Conservation (phyloP, 2,329 filamentous ascomycete genomes). For the Dactylellina haptotyla region DNA sequence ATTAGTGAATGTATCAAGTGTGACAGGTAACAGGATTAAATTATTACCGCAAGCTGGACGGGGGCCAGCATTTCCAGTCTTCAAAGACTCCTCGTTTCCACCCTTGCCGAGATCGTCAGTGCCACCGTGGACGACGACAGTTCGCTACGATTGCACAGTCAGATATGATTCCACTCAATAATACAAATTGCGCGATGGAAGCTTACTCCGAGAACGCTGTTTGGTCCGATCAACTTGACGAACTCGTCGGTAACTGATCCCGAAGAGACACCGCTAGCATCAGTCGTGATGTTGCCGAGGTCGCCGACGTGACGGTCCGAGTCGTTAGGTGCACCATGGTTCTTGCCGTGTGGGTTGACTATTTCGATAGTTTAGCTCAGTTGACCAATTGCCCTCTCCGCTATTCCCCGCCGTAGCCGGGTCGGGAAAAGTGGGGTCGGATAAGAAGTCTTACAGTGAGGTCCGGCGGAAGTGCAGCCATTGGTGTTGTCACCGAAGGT, state of each 20-base stretch:
- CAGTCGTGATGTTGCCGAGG: constrained; percentile 95
- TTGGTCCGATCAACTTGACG: constrained; percentile 93
- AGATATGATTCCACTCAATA: constrained; percentile 22
- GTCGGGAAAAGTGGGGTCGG: not conserved
- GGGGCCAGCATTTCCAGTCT: constrained; percentile 93
- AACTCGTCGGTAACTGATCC: constrained; percentile 81
- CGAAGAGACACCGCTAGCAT: constrained; percentile 88
- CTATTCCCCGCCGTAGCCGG: too few relatives aligned
- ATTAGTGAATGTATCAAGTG: not conserved
- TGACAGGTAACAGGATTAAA: not conserved
- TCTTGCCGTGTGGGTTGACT: constrained; percentile 97
- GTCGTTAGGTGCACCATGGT: constrained; percentile 86
- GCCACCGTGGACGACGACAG: constrained; percentile 91
- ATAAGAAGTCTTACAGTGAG: constrained; percentile 73
- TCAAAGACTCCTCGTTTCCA: constrained; percentile 91
- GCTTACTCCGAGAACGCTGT: constrained; percentile 81
- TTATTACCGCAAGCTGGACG: constrained; percentile 87
- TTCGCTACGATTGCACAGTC: constrained; percentile 71
- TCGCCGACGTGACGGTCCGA: constrained; percentile 93
- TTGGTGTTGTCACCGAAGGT: constrained; percentile 99
- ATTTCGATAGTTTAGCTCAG: too few relatives aligned
- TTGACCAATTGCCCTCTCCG: too few relatives aligned
- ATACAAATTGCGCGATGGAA: not conserved
- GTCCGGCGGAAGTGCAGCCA: constrained; percentile 96
- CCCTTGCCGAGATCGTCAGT: constrained; percentile 97